Evolutionary conservation across 345 rosid genomes (phyloP).

Genomic region (Populus ilicifolia): DNA sequence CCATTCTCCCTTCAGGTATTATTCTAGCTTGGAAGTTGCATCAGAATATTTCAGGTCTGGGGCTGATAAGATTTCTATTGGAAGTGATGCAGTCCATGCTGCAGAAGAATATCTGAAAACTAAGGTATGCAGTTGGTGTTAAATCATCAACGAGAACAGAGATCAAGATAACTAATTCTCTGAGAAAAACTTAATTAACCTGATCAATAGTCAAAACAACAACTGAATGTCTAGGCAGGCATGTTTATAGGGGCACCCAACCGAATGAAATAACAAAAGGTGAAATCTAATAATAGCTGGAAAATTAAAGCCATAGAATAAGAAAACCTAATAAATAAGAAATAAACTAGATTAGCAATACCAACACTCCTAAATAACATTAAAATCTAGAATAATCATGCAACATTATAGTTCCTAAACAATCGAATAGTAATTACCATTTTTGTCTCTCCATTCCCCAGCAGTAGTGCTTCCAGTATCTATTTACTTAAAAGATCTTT

Average conservation of each 20-base stretch:
- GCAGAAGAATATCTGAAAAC: slow-evolving; percentile 87
- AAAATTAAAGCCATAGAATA: no score
- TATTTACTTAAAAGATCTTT: background rate
- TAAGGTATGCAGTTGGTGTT: slow-evolving; percentile 45
- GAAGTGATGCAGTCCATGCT: slow-evolving; percentile 92
- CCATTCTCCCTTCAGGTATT: slow-evolving; percentile 48
- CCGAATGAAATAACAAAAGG: background rate
- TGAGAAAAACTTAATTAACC: no score
- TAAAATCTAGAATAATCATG: background rate
- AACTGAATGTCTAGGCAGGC: background rate
- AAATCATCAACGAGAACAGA: background rate
- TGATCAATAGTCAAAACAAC: background rate
- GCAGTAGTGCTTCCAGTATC: background rate
- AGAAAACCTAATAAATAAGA: no score
- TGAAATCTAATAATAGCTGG: background rate
- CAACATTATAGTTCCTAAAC: background rate
- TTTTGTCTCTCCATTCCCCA: background rate
- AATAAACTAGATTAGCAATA: background rate
- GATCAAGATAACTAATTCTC: background rate
- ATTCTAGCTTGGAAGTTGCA: slow-evolving; percentile 98
- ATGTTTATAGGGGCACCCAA: background rate
- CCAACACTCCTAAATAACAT: background rate
- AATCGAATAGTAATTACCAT: background rate
- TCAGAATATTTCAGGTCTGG: slow-evolving; percentile 96
- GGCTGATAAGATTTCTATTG: slow-evolving; percentile 92